These are phyloP conservation scores for Picochlorum costavermella DNA, from an alignment of 139 green algal genomes.

Conservation along the genomic window DNA sequence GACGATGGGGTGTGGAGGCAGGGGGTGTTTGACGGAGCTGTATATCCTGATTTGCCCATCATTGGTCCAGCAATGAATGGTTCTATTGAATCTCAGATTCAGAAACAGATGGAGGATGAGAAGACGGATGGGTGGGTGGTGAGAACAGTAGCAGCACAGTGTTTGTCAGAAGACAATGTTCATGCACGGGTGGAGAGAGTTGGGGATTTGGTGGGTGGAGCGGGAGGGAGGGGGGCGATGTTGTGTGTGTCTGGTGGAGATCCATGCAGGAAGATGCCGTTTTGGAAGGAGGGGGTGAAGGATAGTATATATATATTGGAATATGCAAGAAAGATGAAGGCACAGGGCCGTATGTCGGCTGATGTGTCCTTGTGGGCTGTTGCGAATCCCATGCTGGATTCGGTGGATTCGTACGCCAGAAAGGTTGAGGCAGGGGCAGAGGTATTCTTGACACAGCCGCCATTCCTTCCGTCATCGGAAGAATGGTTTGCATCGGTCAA, in stretches of 20 bases:
- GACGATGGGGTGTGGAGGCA: conserved; percentile 46
- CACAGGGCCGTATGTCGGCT: conserved; percentile 27
- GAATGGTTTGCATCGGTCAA: conserved; percentile 42
- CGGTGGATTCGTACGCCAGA: conserved; percentile 4
- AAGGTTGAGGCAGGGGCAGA: conserved; percentile 52
- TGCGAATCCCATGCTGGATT: conserved; percentile 51
- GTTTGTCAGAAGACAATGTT: conserved; percentile 22
- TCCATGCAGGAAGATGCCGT: conserved; percentile 40
- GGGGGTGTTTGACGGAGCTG: conserved; percentile 42
- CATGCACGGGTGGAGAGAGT: conserved; percentile 12
- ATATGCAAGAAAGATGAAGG: conserved; percentile 28
- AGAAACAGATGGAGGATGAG: conserved; percentile 3
- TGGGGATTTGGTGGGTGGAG: neutral
- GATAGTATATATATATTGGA: conserved; percentile 38
- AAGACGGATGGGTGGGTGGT: conserved; percentile 8
- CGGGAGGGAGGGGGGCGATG: conserved; percentile 37
- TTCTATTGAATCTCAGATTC: conserved; percentile 35
- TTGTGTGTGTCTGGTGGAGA: conserved; percentile 65
- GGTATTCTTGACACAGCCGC: conserved; percentile 66
- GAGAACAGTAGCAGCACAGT: conserved; percentile 35
- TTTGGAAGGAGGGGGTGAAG: conserved; percentile 24
- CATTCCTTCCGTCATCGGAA: conserved; percentile 41
- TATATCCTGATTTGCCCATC: conserved; percentile 62
- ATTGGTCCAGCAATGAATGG: conserved; percentile 24
- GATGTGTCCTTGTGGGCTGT: conserved; percentile 55